phyloP scores from a whole-genome alignment of 768 basidiomycete species.

The Asterophora lycoperdoides region DNA sequence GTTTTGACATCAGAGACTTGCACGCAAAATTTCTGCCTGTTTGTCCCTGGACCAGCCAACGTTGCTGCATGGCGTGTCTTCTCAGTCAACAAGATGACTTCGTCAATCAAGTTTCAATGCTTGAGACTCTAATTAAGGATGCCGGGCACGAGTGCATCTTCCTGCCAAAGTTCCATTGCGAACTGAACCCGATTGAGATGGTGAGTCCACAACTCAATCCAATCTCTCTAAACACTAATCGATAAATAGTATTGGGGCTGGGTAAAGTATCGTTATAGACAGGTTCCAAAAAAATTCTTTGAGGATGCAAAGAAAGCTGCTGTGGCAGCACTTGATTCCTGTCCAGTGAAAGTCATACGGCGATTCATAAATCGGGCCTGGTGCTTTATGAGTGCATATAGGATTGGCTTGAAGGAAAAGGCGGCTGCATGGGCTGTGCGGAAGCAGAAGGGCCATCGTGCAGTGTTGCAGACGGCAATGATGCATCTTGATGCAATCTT shows the following conservation, averaged over 20 bases:
- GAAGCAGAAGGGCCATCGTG: no score
- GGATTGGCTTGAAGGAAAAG: no score
- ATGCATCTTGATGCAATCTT: no score
- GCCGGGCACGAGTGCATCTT: conserved; percentile 27
- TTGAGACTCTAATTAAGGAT: conserved; percentile 27
- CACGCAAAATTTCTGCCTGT: conserved; percentile 33
- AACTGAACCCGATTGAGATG: conserved; percentile 42
- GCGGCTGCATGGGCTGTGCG: no score
- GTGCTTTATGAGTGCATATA: no score
- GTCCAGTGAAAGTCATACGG: no score
- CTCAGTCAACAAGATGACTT: conserved; percentile 40
- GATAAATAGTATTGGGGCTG: conserved; percentile 23
- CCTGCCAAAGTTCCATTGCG: conserved; percentile 4
- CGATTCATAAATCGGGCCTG: no score
- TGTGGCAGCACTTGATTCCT: no score
- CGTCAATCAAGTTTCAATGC: conserved; percentile 28
- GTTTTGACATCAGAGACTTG: conserved; percentile 32
- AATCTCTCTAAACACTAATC: no score
- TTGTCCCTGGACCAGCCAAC: conserved; percentile 29
- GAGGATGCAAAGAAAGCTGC: no score
- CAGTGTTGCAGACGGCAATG: no score
- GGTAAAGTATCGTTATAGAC: conserved; percentile 22
- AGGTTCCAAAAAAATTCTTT: no score
- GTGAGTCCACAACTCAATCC: conserved; percentile 17
- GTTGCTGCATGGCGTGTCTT: conserved; percentile 36